Evolutionary conservation across 2,329 filamentous ascomycete genomes (phyloP).

Genomic region (Aspergillus sergii): DNA sequence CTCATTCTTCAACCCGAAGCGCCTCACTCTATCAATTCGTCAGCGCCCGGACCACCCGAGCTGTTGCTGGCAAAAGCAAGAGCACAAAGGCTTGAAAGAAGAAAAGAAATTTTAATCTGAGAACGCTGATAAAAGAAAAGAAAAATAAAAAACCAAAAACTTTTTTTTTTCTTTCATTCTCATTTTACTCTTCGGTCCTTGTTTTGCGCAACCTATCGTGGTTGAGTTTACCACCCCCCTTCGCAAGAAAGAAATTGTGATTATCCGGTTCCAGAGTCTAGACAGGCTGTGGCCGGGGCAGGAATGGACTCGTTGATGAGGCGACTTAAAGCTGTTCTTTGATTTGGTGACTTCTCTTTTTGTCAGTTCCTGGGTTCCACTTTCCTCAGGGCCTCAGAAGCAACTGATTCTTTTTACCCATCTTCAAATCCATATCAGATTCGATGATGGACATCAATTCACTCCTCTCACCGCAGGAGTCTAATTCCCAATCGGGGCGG

Average conservation of each 20-base stretch:
- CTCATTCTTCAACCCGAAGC: conserved; percentile 10
- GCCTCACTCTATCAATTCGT: conserved; percentile 13
- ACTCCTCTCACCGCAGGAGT: conserved; percentile 48
- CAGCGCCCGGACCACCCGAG: conserved; percentile 7
- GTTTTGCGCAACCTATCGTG: conserved; percentile 1
- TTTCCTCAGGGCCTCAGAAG: conserved; percentile 17
- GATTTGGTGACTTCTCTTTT: conserved; percentile 19
- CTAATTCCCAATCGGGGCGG: conserved; percentile 40
- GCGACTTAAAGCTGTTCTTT: conserved; percentile 30
- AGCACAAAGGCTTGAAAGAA: background rate
- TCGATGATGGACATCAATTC: conserved; percentile 50
- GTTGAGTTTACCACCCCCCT: background rate
- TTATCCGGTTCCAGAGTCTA: conserved; percentile 18
- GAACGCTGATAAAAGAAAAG: background rate
- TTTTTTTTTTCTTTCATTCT: background rate
- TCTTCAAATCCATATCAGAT: conserved; percentile 11
- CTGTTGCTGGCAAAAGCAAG: background rate
- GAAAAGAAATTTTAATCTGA: background rate
- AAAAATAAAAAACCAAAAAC: too few relatives aligned
- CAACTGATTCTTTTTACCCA: conserved; percentile 18
- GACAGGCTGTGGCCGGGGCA: conserved; percentile 31
- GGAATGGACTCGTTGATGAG: conserved; percentile 42
- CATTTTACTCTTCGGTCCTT: background rate
- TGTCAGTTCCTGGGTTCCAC: conserved; percentile 6
- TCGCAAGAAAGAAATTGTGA: background rate